Percentiles rank a stretch among this genome's conserved stretches.
Conservation (phyloP, 257 asterid genomes). For the Lavandula angustifolia region DNA sequence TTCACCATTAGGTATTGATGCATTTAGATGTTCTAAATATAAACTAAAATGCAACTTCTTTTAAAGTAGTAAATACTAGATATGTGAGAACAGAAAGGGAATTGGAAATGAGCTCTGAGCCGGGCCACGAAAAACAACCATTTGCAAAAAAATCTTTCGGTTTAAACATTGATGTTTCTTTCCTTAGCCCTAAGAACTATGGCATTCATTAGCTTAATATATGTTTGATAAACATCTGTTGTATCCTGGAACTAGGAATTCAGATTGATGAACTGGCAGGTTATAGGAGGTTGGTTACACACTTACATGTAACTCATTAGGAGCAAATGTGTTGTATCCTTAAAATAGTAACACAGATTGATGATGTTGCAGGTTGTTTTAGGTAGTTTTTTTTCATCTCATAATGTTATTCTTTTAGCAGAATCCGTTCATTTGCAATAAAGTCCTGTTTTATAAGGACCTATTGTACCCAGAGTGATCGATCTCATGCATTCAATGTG, state of each 20-base stretch:
- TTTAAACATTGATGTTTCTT: constrained; percentile 1
- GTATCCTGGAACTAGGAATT: background rate
- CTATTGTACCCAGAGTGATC: constrained; percentile 9
- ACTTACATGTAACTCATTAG: background rate
- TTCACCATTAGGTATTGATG: constrained; percentile 16
- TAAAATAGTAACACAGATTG: constrained; percentile 23
- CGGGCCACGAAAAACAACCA: constrained; percentile 13
- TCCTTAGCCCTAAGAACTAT: constrained; percentile 1
- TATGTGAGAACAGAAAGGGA: background rate
- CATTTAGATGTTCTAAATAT: constrained; percentile 5
- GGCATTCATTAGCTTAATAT: constrained; percentile 3
- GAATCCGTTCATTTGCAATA: background rate
- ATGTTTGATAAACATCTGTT: constrained; percentile 14
- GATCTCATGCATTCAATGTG: constrained; percentile 21
- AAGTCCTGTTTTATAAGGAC: constrained; percentile 12
- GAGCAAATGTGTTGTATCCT: background rate
- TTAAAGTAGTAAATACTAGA: constrained; percentile 1
- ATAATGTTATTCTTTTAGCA: constrained; percentile 15
- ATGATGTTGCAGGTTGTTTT: constrained; percentile 21
- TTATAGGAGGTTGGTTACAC: background rate
- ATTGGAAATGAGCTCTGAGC: constrained; percentile 4
- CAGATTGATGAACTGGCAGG: constrained; percentile 13
- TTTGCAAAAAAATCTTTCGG: constrained; percentile 13
- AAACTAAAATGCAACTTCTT: constrained; percentile 20
- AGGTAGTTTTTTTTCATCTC: constrained; percentile 26